Base-by-base conservation (phyloP, 2,329 filamentous ascomycete genomes). In the Aspergillus carbonarius region DNA sequence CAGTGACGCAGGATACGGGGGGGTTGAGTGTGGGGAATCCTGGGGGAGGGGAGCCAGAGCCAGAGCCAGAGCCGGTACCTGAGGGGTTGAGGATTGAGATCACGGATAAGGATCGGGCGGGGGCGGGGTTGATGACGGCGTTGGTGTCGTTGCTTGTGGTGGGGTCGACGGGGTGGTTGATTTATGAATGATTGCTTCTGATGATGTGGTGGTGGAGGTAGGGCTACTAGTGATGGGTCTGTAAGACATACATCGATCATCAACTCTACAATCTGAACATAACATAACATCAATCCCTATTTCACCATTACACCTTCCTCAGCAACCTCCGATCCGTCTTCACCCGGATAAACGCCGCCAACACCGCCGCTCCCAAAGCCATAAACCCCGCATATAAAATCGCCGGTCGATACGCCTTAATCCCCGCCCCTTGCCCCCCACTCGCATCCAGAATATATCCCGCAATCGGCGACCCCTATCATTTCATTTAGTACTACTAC, bases 361-460 rank as follows among this genome's bases (percentile, higher is more conserved):
- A 70, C 2, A 70, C 64, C 6, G 80, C 77, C 1, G 82, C 78
- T 1, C 68, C 76, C 17, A 82, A 65, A 0, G 82, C 79, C 68
- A 85, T 74, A 0, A 78, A 80, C 1, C 84, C 85, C 4, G 85
- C 84, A 64, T 86, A 87, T 68, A 83, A 86, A 70, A 88, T 88
- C 1, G 85, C 85, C 0, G 84, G 83, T 17, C 83, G 77, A 63
- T 84, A 88, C 0, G 84, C 81, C 20, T 79, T 71, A 1, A 85
- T 70, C 0, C 81, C 81, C 2, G 71, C 72, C 0, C 80, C 72
- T 15, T 79, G 74, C 10, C 83, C 83, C 5, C 84, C 83, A 34
- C 82, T 82, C 0, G 82, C 82, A 56, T 81, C 79, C 0, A 88
- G 74, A 1, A 88, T 74, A 59, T 84, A 86, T 9, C 85, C 84